Percentiles rank a stretch among this genome's conserved stretches.
phyloP scores from a whole-genome alignment of 371 early-diverging fungal genomes.

The Dinochytrium kinnereticum region DNA sequence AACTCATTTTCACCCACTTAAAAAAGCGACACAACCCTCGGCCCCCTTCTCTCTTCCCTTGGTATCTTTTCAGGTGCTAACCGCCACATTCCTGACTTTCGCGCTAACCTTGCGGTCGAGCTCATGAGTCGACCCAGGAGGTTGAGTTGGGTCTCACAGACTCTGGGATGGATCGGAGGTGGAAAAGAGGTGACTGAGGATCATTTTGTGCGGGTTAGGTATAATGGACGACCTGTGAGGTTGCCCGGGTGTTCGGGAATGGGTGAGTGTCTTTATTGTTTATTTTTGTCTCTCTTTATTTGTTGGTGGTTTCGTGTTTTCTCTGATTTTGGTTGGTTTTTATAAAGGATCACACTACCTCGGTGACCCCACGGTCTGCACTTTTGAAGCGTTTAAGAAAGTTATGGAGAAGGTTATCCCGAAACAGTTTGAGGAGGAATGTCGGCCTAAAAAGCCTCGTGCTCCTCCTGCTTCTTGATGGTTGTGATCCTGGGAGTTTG shows the following conservation, averaged over 20 bases:
- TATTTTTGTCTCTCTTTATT: too few relatives aligned
- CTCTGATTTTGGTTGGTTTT: neutral
- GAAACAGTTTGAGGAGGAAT: slow-evolving; percentile 54
- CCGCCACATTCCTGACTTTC: slow-evolving; percentile 47
- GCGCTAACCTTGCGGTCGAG: slow-evolving; percentile 66
- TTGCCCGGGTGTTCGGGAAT: slow-evolving; percentile 66
- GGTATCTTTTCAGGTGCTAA: slow-evolving; percentile 52
- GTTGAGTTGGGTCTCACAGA: neutral
- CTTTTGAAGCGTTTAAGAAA: slow-evolving; percentile 71
- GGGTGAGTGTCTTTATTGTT: slow-evolving; percentile 37
- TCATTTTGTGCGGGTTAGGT: slow-evolving; percentile 75
- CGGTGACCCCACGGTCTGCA: slow-evolving; percentile 67
- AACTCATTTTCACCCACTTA: too few relatives aligned
- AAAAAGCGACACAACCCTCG: slow-evolving; percentile 62
- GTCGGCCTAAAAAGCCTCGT: slow-evolving; percentile 20
- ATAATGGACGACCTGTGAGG: slow-evolving; percentile 65
- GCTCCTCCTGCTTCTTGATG: too few relatives aligned
- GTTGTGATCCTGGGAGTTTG: too few relatives aligned
- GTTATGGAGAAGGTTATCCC: slow-evolving; percentile 64
- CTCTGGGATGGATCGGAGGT: neutral
- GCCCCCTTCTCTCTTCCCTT: slow-evolving; percentile 66
- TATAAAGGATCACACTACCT: slow-evolving; percentile 56
- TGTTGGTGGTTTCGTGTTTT: neutral
- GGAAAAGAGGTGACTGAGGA: neutral
- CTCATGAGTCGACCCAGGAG: slow-evolving; percentile 31